These are phyloP conservation scores for Paracoccidioides lutzii DNA, from an alignment of 2,329 filamentous ascomycete species.

Conservation along the genomic window DNA sequence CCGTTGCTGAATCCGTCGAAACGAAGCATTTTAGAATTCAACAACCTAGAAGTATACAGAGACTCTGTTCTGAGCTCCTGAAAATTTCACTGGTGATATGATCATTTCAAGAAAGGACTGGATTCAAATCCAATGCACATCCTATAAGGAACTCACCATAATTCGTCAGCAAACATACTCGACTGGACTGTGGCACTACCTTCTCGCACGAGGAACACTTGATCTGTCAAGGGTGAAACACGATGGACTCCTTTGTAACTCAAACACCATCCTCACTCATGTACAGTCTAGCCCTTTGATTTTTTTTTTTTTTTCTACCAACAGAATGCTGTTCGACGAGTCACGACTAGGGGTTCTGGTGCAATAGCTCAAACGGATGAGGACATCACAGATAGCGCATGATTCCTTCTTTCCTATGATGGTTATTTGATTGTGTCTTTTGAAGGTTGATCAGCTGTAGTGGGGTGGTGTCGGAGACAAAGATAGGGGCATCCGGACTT, in stretches of 20 bases:
- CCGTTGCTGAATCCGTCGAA: no score
- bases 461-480: background rate
- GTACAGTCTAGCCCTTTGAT: slow-evolving; percentile 32
- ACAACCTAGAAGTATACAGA: no score
- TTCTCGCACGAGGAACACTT: slow-evolving; percentile 12
- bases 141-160: no score
- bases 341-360: slow-evolving; percentile 44
- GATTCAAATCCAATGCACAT: no score
- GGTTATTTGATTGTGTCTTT: slow-evolving; percentile 41
- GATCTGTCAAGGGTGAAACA: slow-evolving; percentile 9
- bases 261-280: slow-evolving; percentile 41
- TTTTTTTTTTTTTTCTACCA: slow-evolving; percentile 31
- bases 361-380: slow-evolving; percentile 42
- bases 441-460: background rate
- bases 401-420: slow-evolving; percentile 51
- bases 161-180: no score
- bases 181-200: no score
- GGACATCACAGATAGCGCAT: slow-evolving; percentile 45
- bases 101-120: no score
- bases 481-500: no score
- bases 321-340: slow-evolving; percentile 59
- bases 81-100: no score
- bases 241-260: slow-evolving; percentile 18
- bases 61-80: no score
- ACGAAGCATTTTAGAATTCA: no score